A percentile compares a stretch with the other conserved stretches of the same genome.
Conservation (phyloP, 129 eudicot species). For the Chrysanthemum makinoi region DNA sequence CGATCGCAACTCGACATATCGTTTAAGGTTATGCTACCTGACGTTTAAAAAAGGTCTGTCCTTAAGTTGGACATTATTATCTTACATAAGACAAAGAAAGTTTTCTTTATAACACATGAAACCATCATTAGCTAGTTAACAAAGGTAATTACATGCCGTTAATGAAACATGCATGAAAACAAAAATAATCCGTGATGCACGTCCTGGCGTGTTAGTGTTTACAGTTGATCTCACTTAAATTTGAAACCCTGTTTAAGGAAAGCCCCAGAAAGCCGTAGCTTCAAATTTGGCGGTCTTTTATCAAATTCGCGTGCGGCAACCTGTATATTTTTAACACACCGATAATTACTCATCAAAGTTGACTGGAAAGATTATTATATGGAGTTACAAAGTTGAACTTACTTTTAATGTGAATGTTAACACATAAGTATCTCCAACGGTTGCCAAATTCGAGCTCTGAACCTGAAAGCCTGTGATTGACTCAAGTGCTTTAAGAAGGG, state of each 20-base stretch:
- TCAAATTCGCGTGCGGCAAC: slow-evolving; percentile 34
- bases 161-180: too few relatives aligned
- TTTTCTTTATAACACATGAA: too few relatives aligned
- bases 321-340: not conserved
- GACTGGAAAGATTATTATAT: not conserved
- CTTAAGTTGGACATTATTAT: too few relatives aligned
- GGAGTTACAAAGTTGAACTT: slow-evolving; percentile 5
- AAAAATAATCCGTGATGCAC: too few relatives aligned
- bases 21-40: too few relatives aligned
- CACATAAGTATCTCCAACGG: slow-evolving; percentile 40
- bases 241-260: slow-evolving; percentile 65
- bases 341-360: not conserved
- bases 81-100: too few relatives aligned
- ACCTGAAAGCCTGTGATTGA: slow-evolving; percentile 46
- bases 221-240: slow-evolving; percentile 9
- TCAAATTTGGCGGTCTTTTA: slow-evolving; percentile 42
- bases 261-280: slow-evolving; percentile 55
- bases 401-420: slow-evolving; percentile 56
- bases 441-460: slow-evolving; percentile 48
- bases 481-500: slow-evolving; percentile 51
- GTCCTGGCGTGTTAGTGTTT: too few relatives aligned
- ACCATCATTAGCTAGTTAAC: too few relatives aligned
- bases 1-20: too few relatives aligned
- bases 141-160: too few relatives aligned
- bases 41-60: too few relatives aligned